Evolutionary conservation across 2,329 filamentous ascomycete species (phyloP).

Genomic region (Lojkania enalia): DNA sequence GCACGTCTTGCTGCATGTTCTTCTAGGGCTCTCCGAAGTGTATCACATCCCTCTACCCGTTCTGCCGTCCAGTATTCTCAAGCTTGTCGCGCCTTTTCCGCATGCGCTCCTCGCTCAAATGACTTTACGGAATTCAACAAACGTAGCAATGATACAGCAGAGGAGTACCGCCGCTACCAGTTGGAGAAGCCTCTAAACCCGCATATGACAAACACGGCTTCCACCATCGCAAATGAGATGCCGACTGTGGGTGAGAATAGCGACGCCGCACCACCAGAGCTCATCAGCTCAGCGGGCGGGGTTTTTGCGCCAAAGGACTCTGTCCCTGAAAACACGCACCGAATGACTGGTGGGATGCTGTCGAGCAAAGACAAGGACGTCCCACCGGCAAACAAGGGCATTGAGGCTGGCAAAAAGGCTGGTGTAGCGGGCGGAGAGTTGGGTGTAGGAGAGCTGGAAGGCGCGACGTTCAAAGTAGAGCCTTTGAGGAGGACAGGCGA

Average conservation of each 20-base stretch:
- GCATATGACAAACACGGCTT: constrained; percentile 66
- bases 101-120: constrained; percentile 34
- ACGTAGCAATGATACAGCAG: constrained; percentile 56
- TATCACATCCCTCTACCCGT: constrained; percentile 39
- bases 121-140: constrained; percentile 52
- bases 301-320: constrained; percentile 63
- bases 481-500: constrained; percentile 85
- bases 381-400: constrained; percentile 30
- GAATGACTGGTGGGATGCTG: constrained; percentile 68
- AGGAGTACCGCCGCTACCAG: constrained; percentile 60
- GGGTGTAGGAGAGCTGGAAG: constrained; percentile 80
- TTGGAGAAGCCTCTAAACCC: constrained; percentile 62
- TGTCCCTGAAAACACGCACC: constrained; percentile 64
- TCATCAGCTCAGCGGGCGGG: constrained; percentile 60
- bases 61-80: no score
- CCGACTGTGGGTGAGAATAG: constrained; percentile 59
- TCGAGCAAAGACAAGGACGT: constrained; percentile 46
- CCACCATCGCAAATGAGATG: constrained; percentile 65
- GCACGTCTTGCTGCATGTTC: constrained; percentile 51
- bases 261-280: constrained; percentile 61
- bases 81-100: constrained; percentile 47
- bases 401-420: constrained; percentile 10
- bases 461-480: constrained; percentile 83
- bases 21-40: constrained; percentile 45
- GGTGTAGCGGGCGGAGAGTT: constrained; percentile 61